Percentiles rank a stretch among this genome's conserved stretches.
Conservation (phyloP, 129 eudicot species). For the Gnaphalium uliginosum region DNA sequence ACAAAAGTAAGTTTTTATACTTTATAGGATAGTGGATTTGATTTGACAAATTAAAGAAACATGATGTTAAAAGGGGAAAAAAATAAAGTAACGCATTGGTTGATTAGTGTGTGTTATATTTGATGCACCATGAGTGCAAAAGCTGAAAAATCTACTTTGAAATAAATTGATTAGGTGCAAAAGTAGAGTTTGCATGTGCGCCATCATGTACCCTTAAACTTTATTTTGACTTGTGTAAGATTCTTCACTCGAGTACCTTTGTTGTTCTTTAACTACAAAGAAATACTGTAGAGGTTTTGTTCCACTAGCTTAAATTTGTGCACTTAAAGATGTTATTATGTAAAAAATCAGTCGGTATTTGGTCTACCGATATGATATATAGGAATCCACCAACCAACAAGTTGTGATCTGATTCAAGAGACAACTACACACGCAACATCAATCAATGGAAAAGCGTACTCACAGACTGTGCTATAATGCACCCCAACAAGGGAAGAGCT, state of each 20-base stretch:
- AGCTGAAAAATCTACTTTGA: constrained; percentile 47
- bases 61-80: constrained; percentile 20
- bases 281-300: neutral
- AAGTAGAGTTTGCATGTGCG: constrained; percentile 52
- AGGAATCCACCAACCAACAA: no score
- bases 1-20: constrained; percentile 19
- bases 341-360: no score
- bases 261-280: constrained; percentile 16
- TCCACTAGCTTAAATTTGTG: no score
- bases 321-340: no score
- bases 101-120: constrained; percentile 21
- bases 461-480: neutral
- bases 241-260: constrained; percentile 23
- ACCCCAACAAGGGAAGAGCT: constrained; percentile 13
- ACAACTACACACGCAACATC: no score
- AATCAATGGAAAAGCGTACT: neutral
- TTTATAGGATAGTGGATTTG: constrained; percentile 32
- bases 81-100: constrained; percentile 17
- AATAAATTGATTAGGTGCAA: constrained; percentile 37
- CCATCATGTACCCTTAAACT: constrained; percentile 38
- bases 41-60: constrained; percentile 31
- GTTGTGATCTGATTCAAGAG: no score
- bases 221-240: constrained; percentile 39
- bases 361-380: no score
- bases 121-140: constrained; percentile 37